Evolutionary conservation across 306 rosid species (phyloP).

Genomic region (Acacia crassicarpa): DNA sequence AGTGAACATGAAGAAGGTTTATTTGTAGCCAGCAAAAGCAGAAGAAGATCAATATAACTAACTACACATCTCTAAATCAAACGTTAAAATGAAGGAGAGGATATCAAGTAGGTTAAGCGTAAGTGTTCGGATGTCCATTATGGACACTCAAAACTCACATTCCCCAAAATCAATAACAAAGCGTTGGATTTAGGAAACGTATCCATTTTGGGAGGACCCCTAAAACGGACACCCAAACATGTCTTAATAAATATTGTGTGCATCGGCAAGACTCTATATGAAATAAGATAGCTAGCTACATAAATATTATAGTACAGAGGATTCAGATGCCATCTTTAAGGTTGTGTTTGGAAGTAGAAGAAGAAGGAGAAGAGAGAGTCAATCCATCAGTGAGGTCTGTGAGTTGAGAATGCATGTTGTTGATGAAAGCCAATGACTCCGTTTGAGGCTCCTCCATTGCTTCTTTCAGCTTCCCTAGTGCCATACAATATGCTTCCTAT

Average conservation of each 20-base stretch:
- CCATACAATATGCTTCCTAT: conserved; percentile 80
- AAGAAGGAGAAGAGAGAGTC: not conserved
- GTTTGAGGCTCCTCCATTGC: conserved; percentile 84
- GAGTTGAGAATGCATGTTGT: conserved; percentile 73
- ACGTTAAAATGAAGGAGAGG: not conserved
- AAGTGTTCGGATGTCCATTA: not conserved
- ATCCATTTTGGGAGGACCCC: not conserved
- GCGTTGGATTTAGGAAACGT: no score
- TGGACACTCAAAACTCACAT: not conserved
- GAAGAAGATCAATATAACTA: not conserved
- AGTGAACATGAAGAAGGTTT: not conserved
- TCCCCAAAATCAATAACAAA: no score
- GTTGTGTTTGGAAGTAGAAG: conserved; percentile 24
- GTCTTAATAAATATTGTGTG: not conserved
- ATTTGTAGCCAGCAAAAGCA: no score
- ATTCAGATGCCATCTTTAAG: not conserved
- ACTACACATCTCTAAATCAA: not conserved
- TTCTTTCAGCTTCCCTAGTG: conserved; percentile 72
- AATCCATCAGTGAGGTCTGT: conserved; percentile 46
- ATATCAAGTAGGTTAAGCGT: not conserved
- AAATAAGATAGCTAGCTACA: not conserved
- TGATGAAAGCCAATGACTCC: conserved; percentile 70
- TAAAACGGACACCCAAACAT: not conserved
- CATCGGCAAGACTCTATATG: not conserved
- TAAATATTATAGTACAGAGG: not conserved